These are phyloP conservation scores for Thelephora terrestris DNA, from an alignment of 1,284 basidiomycete species.

Conservation along the genomic window DNA sequence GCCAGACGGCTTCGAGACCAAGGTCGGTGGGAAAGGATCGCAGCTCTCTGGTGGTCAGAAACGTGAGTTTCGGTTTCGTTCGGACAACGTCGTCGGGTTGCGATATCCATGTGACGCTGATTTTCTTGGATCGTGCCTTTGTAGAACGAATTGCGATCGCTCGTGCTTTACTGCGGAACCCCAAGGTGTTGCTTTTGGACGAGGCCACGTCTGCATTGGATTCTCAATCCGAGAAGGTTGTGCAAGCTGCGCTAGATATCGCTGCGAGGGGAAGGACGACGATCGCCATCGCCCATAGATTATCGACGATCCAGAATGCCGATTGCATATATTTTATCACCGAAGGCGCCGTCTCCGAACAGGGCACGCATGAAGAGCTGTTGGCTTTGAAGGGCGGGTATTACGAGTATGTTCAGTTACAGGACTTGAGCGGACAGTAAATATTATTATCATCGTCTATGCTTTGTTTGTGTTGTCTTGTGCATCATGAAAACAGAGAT, in stretches of 20 bases:
- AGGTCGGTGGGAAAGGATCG: slow-evolving; percentile 90
- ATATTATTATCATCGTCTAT: too few species aligned
- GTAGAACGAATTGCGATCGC: slow-evolving; percentile 94
- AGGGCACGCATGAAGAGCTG: slow-evolving; percentile 83
- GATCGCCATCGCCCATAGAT: slow-evolving; percentile 87
- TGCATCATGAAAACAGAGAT: too few species aligned
- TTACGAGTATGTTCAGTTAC: slow-evolving; percentile 82
- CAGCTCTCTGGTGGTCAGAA: slow-evolving; percentile 94
- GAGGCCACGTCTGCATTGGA: slow-evolving; percentile 96
- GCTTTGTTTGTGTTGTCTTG: too few species aligned
- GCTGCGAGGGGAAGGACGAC: slow-evolving; percentile 87
- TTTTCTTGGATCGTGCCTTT: not conserved
- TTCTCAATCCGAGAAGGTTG: slow-evolving; percentile 88
- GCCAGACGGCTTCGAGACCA: slow-evolving; percentile 86
- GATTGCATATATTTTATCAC: slow-evolving; percentile 92
- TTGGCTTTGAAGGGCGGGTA: slow-evolving; percentile 68
- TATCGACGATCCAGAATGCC: slow-evolving; percentile 91
- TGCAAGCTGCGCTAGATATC: slow-evolving; percentile 88
- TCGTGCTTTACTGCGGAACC: slow-evolving; percentile 89
- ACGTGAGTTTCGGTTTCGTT: slow-evolving; percentile 40
- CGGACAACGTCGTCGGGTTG: not conserved
- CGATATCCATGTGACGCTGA: slow-evolving; percentile 1
- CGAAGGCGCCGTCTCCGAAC: slow-evolving; percentile 81
- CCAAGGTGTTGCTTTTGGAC: slow-evolving; percentile 84
- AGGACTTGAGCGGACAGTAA: slow-evolving; percentile 53